Conservation (phyloP, 305 asterid genomes). For the Fraxinus dipetala region DNA sequence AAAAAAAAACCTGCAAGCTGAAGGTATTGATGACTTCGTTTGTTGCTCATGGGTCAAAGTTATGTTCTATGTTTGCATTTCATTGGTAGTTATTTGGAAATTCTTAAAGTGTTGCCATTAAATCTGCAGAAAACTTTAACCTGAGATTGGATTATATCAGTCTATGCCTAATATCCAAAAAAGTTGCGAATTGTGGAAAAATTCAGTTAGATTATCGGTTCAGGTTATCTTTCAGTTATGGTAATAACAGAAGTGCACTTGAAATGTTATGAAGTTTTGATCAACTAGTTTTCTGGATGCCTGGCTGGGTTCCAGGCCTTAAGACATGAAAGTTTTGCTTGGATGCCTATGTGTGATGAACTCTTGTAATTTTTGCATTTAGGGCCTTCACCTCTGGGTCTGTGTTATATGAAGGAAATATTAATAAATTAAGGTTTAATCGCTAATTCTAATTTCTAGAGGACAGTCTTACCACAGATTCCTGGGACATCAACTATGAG, state of each 20-base stretch:
- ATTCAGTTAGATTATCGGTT: not conserved
- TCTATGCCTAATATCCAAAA: not conserved
- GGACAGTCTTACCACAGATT: not conserved
- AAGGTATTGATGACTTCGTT: not conserved
- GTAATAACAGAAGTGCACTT: not conserved
- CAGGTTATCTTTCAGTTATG: not conserved
- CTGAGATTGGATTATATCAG: not conserved
- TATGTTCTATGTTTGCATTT: not conserved
- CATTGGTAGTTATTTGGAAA: not conserved
- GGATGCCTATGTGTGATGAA: not conserved
- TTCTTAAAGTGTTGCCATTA: not conserved
- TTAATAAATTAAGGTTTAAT: not conserved
- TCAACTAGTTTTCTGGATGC: not conserved
- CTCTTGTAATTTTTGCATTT: not conserved
- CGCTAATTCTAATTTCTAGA: not conserved
- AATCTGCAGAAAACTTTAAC: not conserved
- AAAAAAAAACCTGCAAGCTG: not conserved
- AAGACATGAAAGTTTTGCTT: not conserved
- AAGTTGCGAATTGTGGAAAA: not conserved
- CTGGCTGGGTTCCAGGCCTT: not conserved
- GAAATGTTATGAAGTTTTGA: not conserved
- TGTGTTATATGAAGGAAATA: not conserved
- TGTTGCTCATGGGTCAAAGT: not conserved
- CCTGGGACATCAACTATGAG: not conserved
- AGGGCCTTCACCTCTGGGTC: not conserved